These are phyloP conservation scores for Gossypium gossypioides DNA, from an alignment of 441 rosid genomes.

Conservation along the genomic window DNA sequence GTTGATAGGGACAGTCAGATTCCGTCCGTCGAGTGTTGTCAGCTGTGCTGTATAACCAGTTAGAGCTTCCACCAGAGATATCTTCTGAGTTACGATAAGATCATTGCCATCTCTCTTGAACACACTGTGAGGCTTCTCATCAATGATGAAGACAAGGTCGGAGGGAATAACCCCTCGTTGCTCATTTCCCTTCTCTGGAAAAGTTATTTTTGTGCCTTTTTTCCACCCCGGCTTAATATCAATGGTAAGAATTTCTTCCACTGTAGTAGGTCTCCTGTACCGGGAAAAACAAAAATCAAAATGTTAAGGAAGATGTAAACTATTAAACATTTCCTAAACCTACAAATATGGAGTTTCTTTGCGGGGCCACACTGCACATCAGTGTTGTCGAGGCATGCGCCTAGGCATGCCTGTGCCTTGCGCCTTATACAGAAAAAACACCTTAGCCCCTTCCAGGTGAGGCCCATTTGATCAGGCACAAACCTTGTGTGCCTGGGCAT, in stretches of 20 bases:
- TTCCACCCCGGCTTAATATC: conserved; percentile 75
- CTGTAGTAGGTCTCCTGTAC: conserved; percentile 43
- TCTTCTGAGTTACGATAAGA: conserved; percentile 43
- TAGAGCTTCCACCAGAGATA: conserved; percentile 58
- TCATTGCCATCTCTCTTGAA: conserved; percentile 72
- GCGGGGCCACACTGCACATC: too few species aligned
- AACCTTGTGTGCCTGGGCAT: too few species aligned
- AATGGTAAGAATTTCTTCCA: conserved; percentile 55
- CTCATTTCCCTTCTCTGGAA: conserved; percentile 57
- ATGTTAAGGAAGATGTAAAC: not conserved
- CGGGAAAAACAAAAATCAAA: not conserved
- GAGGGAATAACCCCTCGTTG: conserved; percentile 50
- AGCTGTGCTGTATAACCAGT: conserved; percentile 49
- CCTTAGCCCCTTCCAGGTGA: too few species aligned
- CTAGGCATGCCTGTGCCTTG: too few species aligned
- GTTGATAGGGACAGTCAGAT: conserved; percentile 36
- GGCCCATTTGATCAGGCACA: too few species aligned
- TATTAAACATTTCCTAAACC: not conserved
- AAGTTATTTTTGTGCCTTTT: conserved; percentile 66
- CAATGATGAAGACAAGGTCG: conserved; percentile 54
- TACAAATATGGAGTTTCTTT: too few species aligned
- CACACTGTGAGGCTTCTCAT: conserved; percentile 61
- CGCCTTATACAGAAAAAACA: too few species aligned
- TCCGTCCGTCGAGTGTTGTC: conserved; percentile 50
- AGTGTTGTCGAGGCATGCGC: too few species aligned